Percentiles rank a stretch among this genome's conserved stretches.
phyloP scores from a whole-genome alignment of 768 basidiomycete species.

The Leucosporidium scottii region DNA sequence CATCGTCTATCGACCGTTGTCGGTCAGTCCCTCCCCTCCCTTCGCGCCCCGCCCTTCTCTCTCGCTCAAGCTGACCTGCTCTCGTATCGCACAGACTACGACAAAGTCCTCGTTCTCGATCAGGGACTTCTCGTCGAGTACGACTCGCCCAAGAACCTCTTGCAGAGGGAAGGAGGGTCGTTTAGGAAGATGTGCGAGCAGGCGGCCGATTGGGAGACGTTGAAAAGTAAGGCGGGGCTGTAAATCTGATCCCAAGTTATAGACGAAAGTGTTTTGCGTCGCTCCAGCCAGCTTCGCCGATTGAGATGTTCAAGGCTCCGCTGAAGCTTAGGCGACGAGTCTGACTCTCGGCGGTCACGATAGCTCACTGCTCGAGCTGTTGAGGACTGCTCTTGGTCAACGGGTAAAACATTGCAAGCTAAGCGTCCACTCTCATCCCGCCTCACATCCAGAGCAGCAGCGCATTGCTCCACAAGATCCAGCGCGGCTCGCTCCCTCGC shows the following conservation, averaged over 20 bases:
- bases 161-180: conserved; percentile 47
- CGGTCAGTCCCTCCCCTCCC: background rate
- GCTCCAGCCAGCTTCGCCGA: too few relatives aligned
- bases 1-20: conserved; percentile 38
- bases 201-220: conserved; percentile 20
- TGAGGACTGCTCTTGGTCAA: too few relatives aligned
- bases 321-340: too few relatives aligned
- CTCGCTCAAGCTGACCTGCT: background rate
- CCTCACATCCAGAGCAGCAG: too few relatives aligned
- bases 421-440: too few relatives aligned
- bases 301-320: too few relatives aligned
- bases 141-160: conserved; percentile 52
- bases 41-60: background rate
- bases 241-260: background rate
- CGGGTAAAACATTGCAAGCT: too few relatives aligned
- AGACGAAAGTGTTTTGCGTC: too few relatives aligned
- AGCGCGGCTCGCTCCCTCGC: too few relatives aligned
- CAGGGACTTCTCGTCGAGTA: conserved; percentile 42
- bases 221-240: conserved; percentile 6
- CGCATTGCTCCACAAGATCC: too few relatives aligned
- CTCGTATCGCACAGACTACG: background rate
- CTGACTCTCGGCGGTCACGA: too few relatives aligned
- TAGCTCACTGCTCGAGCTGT: too few relatives aligned
- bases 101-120: conserved; percentile 25
- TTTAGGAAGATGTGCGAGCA: conserved; percentile 30